Evolutionary conservation across 192 early-diverging fungal genomes (phyloP), one percentile per base, ranked within the genome.

Genomic region (Gigaspora rosea): DNA sequence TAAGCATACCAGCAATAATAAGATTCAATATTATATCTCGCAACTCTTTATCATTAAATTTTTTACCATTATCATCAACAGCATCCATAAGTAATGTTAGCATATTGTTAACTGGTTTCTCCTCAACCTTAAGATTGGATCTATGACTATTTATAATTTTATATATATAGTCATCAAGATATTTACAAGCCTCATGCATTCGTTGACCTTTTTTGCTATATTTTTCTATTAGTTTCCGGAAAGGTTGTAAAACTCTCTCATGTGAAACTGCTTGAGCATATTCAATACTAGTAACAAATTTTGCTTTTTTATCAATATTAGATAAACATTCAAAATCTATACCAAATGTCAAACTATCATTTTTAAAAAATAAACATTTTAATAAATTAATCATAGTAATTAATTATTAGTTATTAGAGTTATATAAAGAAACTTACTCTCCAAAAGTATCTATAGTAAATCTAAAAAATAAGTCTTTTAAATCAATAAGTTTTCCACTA

Each of bases 211-310:
- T 64, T 33, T 61, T 13, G 10, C 73, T 61, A 13, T 83, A 35
- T 8, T 47, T 70, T 77, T 83, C 82, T 1, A 76, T 81, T 54
- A 83, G 65, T 47, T 56, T 78, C 81, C 82, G 81, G 11, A 81
- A 54, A 16, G 79, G 78, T 61, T 80, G 80, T 50, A 80, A 64
- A 46, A 85, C 64, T 0, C 85, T 79, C 8, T 71, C 49, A n/a
- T 75, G 65, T 2, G 80, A 83, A 8, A 51, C 70, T 33, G 65
- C 59, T 75, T 88, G 87, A 8, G 81, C 86, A 27, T 76, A 78
- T 70, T 90, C 89, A 76, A 90, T 89, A 9, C 86, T 78, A 1
- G 49, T 59, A 0, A 87, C 86, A 82, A 91, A 89, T 12, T 72
- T 62, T 13, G 77, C 69, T 47, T 74, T 77, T 0, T 80, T 73